Evolutionary conservation across 2,329 filamentous ascomycete species (phyloP).

Genomic region (Sarocladiaceae sp.): DNA sequence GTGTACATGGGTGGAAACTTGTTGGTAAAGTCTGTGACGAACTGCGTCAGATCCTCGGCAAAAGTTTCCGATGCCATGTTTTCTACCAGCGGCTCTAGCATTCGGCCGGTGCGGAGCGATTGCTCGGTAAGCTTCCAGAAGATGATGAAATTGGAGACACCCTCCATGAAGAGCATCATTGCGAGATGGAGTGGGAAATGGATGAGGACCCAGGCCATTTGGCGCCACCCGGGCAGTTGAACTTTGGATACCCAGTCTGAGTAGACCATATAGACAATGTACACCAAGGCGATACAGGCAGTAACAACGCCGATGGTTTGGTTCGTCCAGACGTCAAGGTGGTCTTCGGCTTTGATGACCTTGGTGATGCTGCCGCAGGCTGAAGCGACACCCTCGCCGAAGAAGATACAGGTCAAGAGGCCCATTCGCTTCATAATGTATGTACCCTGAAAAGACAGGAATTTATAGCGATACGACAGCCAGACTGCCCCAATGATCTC

Average conservation of each 20-base stretch:
- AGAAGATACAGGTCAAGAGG: conserved; percentile 60
- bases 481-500: conserved; percentile 49
- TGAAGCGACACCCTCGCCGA: conserved; percentile 62
- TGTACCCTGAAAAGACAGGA: conserved; percentile 57
- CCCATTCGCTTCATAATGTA: conserved; percentile 62
- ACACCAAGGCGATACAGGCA: conserved; percentile 34
- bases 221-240: conserved; percentile 51
- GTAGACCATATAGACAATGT: conserved; percentile 42
- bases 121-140: conserved; percentile 36
- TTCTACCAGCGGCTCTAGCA: background rate
- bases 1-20: conserved; percentile 22
- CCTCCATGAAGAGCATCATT: conserved; percentile 61
- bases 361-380: conserved; percentile 2
- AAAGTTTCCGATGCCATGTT: background rate
- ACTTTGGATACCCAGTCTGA: conserved; percentile 64
- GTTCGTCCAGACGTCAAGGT: conserved; percentile 20
- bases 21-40: conserved; percentile 19
- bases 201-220: conserved; percentile 53
- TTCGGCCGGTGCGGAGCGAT: too few species aligned
- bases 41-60: background rate
- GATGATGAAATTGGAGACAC: conserved; percentile 52
- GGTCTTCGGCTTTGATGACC: conserved; percentile 1
- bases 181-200: conserved; percentile 62
- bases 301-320: conserved; percentile 36
- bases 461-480: conserved; percentile 50